phyloP scores from a whole-genome alignment of 768 basidiomycete genomes.

The Suillus subalutaceus region DNA sequence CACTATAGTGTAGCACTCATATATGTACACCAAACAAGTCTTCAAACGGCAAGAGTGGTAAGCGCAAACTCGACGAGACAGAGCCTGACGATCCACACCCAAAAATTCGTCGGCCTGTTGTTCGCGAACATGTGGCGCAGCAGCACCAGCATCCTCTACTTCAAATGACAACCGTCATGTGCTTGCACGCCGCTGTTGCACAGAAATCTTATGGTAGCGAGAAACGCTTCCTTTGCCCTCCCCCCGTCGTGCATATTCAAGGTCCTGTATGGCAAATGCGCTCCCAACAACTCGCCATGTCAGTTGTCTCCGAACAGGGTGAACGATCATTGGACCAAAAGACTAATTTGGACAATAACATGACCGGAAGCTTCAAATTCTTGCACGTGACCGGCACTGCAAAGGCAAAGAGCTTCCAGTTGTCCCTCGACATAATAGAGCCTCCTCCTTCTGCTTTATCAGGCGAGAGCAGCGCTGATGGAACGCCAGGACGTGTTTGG shows the following conservation, averaged over 20 bases:
- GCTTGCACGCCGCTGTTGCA: slow-evolving; percentile 89
- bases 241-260: slow-evolving; percentile 90
- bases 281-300: slow-evolving; percentile 80
- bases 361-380: slow-evolving; percentile 90
- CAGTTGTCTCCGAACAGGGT: slow-evolving; percentile 81
- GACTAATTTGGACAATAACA: slow-evolving; percentile 78
- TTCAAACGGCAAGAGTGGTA: slow-evolving; percentile 49
- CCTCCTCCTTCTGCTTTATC: slow-evolving; percentile 57
- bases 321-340: slow-evolving; percentile 86
- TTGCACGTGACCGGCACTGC: slow-evolving; percentile 87
- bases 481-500: slow-evolving; percentile 71
- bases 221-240: slow-evolving; percentile 92
- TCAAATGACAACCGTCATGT: slow-evolving; percentile 90
- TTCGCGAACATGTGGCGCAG: slow-evolving; percentile 73
- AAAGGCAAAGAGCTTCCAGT: slow-evolving; percentile 87
- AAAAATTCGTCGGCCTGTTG: slow-evolving; percentile 85
- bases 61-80: slow-evolving; percentile 75
- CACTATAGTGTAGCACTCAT: slow-evolving; percentile 28
- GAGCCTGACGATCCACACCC: slow-evolving; percentile 63
- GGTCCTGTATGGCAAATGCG: slow-evolving; percentile 87
- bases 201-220: slow-evolving; percentile 97
- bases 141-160: slow-evolving; percentile 60
- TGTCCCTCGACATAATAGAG: slow-evolving; percentile 84
- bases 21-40: slow-evolving; percentile 20
- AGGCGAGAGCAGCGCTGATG: slow-evolving; percentile 37